Evolutionary conservation across 202 grass and related monocot genomes (phyloP).

Genomic region (Zizania palustris): DNA sequence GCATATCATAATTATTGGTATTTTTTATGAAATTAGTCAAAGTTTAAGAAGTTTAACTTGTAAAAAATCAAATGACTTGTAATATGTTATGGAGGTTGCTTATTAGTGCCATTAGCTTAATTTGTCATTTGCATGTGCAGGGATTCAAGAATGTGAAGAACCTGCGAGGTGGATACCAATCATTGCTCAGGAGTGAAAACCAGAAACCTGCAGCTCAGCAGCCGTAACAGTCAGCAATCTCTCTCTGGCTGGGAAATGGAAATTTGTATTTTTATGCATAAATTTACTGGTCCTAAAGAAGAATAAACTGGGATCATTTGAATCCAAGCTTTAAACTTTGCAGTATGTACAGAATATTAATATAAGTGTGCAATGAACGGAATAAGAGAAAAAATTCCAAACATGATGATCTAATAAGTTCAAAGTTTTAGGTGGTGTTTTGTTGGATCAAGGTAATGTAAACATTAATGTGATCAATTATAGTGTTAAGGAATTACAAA

Average conservation of each 20-base stretch:
- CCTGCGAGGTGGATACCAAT: conserved; percentile 65
- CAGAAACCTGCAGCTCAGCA: conserved; percentile 11
- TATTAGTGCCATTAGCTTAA: not conserved
- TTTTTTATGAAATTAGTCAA: too few species aligned
- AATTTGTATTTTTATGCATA: not conserved
- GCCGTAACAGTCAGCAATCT: not conserved
- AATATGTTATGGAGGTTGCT: too few species aligned
- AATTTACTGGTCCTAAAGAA: not conserved
- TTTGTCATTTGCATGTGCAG: conserved; percentile 36
- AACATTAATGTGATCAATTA: too few species aligned
- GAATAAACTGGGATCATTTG: not conserved
- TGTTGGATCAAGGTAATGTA: too few species aligned
- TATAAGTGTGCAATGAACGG: too few species aligned
- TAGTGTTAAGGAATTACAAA: too few species aligned
- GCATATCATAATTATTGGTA: too few species aligned
- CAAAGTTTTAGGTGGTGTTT: too few species aligned
- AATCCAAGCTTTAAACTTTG: not conserved
- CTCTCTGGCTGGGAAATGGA: not conserved
- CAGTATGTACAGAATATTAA: not conserved
- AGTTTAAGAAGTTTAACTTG: too few species aligned
- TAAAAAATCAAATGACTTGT: too few species aligned
- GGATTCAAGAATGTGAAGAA: conserved; percentile 74
- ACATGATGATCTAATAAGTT: not conserved
- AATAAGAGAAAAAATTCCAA: too few species aligned
- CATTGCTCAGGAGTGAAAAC: conserved; percentile 46